These are phyloP conservation scores for Candida gigantensis DNA, from an alignment of 1,139 yeast genomes.

Conservation along the genomic window DNA sequence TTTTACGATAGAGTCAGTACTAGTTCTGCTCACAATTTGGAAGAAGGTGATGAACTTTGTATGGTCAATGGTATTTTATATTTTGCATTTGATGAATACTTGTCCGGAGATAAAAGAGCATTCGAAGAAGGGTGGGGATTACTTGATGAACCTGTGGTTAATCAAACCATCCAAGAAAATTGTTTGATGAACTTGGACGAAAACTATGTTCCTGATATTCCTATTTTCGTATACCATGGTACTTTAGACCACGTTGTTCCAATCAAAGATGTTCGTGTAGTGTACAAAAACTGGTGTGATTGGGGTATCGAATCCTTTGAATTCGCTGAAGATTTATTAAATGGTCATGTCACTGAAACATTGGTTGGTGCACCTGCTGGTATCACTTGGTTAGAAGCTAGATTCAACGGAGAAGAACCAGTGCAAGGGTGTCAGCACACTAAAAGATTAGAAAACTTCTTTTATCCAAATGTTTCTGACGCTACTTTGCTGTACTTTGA, in stretches of 20 bases:
- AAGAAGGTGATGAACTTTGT: slow-evolving; percentile 6
- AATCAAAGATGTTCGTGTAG: slow-evolving; percentile 22
- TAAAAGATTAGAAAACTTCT: slow-evolving; percentile 8
- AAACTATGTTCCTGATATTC: slow-evolving; percentile 28
- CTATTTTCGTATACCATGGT: slow-evolving; percentile 38
- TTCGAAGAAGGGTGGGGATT: slow-evolving; percentile 18
- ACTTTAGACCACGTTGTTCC: slow-evolving; percentile 32
- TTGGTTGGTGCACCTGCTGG: slow-evolving; percentile 33
- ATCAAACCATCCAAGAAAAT: slow-evolving; percentile 20
- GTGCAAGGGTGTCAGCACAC: slow-evolving; percentile 13
- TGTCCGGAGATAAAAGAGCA: slow-evolving; percentile 1
- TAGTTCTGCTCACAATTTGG: slow-evolving; percentile 1
- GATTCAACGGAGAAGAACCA: slow-evolving; percentile 8
- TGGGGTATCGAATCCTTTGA: slow-evolving; percentile 32
- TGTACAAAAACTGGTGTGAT: slow-evolving; percentile 32
- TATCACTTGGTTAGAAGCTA: slow-evolving; percentile 25
- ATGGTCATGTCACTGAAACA: slow-evolving; percentile 31
- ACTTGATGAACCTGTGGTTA: slow-evolving; percentile 17
- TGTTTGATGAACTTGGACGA: slow-evolving; percentile 19
- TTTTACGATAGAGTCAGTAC: slow-evolving; percentile 6
- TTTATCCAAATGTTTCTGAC: slow-evolving; percentile 9
- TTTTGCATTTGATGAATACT: slow-evolving; percentile 9
- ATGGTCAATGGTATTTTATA: slow-evolving; percentile 3
- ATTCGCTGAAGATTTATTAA: slow-evolving; percentile 23
- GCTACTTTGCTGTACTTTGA: neutral